Base-by-base conservation (phyloP, 306 rosid species). In the Sesbania bispinosa region DNA sequence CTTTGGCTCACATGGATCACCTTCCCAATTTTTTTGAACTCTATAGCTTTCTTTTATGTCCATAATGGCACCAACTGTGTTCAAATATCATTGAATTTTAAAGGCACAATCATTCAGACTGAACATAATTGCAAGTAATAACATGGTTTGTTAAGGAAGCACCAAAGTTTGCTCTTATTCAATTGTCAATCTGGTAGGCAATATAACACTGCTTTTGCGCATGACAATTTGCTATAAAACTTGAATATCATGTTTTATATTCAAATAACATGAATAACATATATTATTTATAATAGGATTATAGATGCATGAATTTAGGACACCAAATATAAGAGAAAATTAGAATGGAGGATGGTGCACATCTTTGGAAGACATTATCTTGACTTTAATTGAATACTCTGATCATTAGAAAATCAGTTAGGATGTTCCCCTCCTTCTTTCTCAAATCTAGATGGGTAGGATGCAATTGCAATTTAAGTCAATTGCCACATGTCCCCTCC, bases 1-100 rank as follows among this genome's bases (percentile, higher is more conserved):
- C 72, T 61, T 80, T 10, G 93, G 96, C 20, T 75, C 83, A 69
- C 96, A 87, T 7, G 96, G 93, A 82, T 89, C 96, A 61, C 86
- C 90, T 14, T 61, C 58, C 93, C 96, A 89, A 38, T 62, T 69
- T 80, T 78, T 80, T 52, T 63, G 63, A 39, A 83, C 64, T 67
- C 63, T 38, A 54, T 85, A 89, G 52, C 63, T 61, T 2, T 63
- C 74, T 66, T 73, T 89, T 61, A 85, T 74, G 6, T 53, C 50
- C 71, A 6, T 46, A 7, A 89, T 24, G 10, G 90, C 90, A 73
- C 73, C 69, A 66, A 74, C 96, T 85, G 86, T 60, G 63, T 73
- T 23, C 20, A 72, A 72, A 69, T 20, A 66, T 3, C 35, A 64
- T 16, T 27, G 35, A 71, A 58, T 33, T 62, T 47, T 41, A 50